Conservation (phyloP, 371 early-diverging fungal species). For the Ordospora pajunii region DNA sequence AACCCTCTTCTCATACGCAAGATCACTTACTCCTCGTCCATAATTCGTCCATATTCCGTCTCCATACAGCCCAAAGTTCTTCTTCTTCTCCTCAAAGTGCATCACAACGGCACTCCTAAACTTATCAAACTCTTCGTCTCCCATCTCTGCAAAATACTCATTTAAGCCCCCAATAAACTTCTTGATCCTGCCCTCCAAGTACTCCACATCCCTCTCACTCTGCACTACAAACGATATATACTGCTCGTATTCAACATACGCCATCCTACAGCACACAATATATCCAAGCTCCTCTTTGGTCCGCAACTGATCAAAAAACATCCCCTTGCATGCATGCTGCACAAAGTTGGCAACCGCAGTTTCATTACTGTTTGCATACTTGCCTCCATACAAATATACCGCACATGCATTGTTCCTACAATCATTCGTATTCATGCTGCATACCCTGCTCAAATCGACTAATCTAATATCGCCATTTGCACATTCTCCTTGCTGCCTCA, state of each 20-base stretch:
- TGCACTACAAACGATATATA: conserved; percentile 49
- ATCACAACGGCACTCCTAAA: conserved; percentile 6
- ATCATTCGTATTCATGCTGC: conserved; percentile 12
- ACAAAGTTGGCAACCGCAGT: conserved; percentile 2
- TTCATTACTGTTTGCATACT: neutral
- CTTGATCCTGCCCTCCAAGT: conserved; percentile 39
- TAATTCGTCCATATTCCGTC: neutral
- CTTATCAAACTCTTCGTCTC: conserved; percentile 4
- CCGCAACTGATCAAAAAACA: conserved; percentile 56
- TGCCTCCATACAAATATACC: neutral
- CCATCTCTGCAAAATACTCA: conserved; percentile 1
- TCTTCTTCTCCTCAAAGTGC: conserved; percentile 11
- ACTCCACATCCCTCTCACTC: conserved; percentile 32
- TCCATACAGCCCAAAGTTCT: neutral
- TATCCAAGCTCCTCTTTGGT: conserved; percentile 59
- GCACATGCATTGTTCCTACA: conserved; percentile 2
- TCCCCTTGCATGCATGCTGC: conserved; percentile 19
- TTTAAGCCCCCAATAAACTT: conserved; percentile 37
- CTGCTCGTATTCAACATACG: neutral
- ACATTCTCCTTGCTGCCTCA: neutral
- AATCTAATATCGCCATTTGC: neutral
- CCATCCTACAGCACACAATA: conserved; percentile 26
- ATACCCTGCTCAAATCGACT: neutral
- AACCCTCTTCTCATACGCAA: neutral
- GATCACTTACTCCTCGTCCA: neutral